Evolutionary conservation across 148 eudicot species (phyloP).

Genomic region (Rhododendron henanense): DNA sequence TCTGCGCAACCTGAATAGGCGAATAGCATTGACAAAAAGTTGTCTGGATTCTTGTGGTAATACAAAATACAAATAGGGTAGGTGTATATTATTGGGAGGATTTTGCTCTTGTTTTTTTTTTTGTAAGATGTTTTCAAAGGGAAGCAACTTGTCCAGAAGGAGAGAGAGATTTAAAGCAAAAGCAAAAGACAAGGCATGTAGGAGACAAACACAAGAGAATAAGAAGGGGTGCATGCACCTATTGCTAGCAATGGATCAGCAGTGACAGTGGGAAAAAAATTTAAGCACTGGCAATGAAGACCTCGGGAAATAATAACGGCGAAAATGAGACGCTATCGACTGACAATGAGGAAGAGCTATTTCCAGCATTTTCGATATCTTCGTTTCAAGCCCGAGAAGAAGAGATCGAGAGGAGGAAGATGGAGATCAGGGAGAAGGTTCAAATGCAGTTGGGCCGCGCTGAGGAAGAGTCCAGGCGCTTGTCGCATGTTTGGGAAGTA

Average conservation of each 20-base stretch:
- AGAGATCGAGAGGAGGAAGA: slow-evolving; percentile 46
- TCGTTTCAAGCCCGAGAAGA: slow-evolving; percentile 42
- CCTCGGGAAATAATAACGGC: slow-evolving; percentile 13
- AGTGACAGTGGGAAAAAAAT: neutral
- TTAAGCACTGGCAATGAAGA: slow-evolving; percentile 16
- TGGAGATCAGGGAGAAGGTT: slow-evolving; percentile 43
- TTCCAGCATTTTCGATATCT: slow-evolving; percentile 23
- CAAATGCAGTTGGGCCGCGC: slow-evolving; percentile 41
- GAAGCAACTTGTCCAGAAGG: slow-evolving; percentile 9
- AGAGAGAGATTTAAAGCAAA: slow-evolving; percentile 20
- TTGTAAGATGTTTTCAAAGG: slow-evolving; percentile 1
- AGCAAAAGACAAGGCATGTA: slow-evolving; percentile 8
- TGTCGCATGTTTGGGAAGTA: slow-evolving; percentile 49
- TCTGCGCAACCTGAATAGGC: neutral
- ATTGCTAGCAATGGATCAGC: neutral
- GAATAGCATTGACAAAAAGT: neutral
- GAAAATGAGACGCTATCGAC: slow-evolving; percentile 24
- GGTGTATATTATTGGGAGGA: neutral
- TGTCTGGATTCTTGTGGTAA: neutral
- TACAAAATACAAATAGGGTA: neutral
- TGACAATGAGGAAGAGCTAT: slow-evolving; percentile 28
- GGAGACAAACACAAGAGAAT: neutral
- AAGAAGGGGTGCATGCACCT: slow-evolving; percentile 1
- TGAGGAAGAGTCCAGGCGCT: slow-evolving; percentile 42
- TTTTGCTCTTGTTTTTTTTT: neutral